Evolutionary conservation across 371 early-diverging fungal genomes (phyloP).

Genomic region (Coemansia sp.): DNA sequence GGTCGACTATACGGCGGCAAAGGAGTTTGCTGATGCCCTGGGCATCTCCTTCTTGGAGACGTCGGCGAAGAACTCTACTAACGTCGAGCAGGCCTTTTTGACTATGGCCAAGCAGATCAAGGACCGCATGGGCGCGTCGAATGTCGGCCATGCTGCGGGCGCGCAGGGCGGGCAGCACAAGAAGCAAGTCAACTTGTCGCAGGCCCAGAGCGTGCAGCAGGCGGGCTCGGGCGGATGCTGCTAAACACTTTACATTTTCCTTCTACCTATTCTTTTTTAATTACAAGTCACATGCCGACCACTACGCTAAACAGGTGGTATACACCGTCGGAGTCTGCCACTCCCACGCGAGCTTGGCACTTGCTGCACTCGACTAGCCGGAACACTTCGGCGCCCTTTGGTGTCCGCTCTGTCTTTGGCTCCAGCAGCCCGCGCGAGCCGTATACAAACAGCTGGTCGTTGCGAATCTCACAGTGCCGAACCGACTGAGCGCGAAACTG

Average conservation of each 20-base stretch:
- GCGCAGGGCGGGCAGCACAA: too few relatives aligned
- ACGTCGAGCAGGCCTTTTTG: constrained; percentile 96
- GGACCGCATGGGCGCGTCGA: constrained; percentile 61
- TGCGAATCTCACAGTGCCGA: constrained; percentile 22
- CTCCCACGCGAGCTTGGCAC: constrained; percentile 40
- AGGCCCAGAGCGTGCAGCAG: constrained; percentile 48
- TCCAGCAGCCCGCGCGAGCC: constrained; percentile 10
- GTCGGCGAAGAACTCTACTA: constrained; percentile 89
- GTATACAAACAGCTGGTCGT: constrained; percentile 14
- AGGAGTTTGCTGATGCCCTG: constrained; percentile 85
- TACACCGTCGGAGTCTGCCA: constrained; percentile 15
- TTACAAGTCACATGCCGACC: neutral
- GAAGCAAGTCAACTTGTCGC: constrained; percentile 48
- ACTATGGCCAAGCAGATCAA: constrained; percentile 88
- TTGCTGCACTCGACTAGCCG: constrained; percentile 31
- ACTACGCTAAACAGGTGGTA: constrained; percentile 48
- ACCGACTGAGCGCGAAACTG: constrained; percentile 45
- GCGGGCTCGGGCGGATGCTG: constrained; percentile 43
- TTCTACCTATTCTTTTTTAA: neutral
- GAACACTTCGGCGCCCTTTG: constrained; percentile 7
- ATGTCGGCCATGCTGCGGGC: constrained; percentile 29
- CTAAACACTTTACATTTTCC: constrained; percentile 12
- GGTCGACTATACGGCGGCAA: constrained; percentile 71
- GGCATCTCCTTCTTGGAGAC: constrained; percentile 92
- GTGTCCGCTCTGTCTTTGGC: neutral